Evolutionary conservation across 2,329 filamentous ascomycete species (phyloP).

Genomic region (Westerdykella aurantiaca): DNA sequence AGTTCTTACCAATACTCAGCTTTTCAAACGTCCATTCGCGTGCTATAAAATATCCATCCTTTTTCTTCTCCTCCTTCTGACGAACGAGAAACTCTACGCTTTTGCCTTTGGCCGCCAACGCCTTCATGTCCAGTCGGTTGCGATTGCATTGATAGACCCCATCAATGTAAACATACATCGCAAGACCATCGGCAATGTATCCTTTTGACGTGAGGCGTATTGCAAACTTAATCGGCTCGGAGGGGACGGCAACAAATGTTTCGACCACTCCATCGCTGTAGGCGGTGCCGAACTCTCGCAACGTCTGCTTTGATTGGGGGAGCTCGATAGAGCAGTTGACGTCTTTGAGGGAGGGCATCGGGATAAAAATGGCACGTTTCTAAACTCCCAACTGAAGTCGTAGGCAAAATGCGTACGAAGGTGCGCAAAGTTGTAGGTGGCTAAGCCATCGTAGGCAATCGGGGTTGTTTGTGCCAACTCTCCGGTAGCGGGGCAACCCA

Average conservation of each 20-base stretch:
- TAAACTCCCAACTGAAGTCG: background rate
- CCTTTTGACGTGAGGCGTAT: conserved; percentile 46
- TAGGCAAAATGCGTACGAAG: too few relatives aligned
- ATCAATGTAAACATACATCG: conserved; percentile 54
- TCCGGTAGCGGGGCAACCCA: too few relatives aligned
- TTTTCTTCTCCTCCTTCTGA: conserved; percentile 49
- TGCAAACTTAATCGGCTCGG: conserved; percentile 41
- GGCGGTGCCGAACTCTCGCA: conserved; percentile 46
- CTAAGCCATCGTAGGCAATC: too few relatives aligned
- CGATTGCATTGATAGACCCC: conserved; percentile 55
- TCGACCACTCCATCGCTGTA: conserved; percentile 51
- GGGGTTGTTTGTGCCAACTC: too few relatives aligned
- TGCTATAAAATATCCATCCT: conserved; percentile 45
- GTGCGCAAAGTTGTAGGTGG: too few relatives aligned
- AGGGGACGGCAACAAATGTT: conserved; percentile 48
- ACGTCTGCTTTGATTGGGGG: conserved; percentile 31
- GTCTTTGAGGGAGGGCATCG: conserved; percentile 51
- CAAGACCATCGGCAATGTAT: conserved; percentile 50
- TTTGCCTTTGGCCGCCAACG: conserved; percentile 21
- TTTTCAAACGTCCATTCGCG: conserved; percentile 51
- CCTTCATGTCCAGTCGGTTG: conserved; percentile 42
- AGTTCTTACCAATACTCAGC: conserved; percentile 42
- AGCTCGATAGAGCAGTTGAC: conserved; percentile 50
- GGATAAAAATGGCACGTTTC: conserved; percentile 1
- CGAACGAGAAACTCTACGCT: conserved; percentile 47